Conservation (phyloP, 2,329 filamentous ascomycete genomes). For the Byssothecium circinans region DNA sequence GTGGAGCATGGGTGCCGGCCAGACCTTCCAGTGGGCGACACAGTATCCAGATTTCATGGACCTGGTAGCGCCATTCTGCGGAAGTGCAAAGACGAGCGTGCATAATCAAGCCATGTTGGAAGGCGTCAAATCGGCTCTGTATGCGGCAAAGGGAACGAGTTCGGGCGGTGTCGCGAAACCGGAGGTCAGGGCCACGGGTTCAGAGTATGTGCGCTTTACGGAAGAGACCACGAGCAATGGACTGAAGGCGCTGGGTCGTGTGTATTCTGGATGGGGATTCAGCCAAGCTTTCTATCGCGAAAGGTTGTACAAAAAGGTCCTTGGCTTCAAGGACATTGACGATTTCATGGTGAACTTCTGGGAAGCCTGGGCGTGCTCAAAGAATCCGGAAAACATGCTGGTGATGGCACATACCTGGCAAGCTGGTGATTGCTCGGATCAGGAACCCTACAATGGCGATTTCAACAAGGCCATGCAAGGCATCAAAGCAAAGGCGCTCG, state of each 20-base stretch:
- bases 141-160: slow-evolving; percentile 58
- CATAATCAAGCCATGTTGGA: slow-evolving; percentile 72
- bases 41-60: slow-evolving; percentile 69
- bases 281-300: slow-evolving; percentile 77
- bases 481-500: slow-evolving; percentile 72
- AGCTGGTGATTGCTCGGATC: slow-evolving; percentile 67
- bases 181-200: slow-evolving; percentile 37
- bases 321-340: slow-evolving; percentile 69
- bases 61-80: slow-evolving; percentile 66
- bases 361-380: slow-evolving; percentile 72
- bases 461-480: slow-evolving; percentile 63
- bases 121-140: slow-evolving; percentile 62
- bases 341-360: slow-evolving; percentile 76
- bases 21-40: slow-evolving; percentile 66
- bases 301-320: slow-evolving; percentile 63
- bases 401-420: slow-evolving; percentile 81
- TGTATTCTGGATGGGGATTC: slow-evolving; percentile 81
- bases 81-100: slow-evolving; percentile 63
- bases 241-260: slow-evolving; percentile 71
- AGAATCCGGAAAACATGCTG: slow-evolving; percentile 75
- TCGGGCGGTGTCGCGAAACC: slow-evolving; percentile 53
- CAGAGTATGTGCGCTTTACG: slow-evolving; percentile 54
- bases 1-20: slow-evolving; percentile 72
- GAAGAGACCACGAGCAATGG: slow-evolving; percentile 57
- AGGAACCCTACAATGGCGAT: slow-evolving; percentile 68